Base-by-base conservation (phyloP, 1,284 basidiomycete genomes). In the Ceratobasidium sp. region DNA sequence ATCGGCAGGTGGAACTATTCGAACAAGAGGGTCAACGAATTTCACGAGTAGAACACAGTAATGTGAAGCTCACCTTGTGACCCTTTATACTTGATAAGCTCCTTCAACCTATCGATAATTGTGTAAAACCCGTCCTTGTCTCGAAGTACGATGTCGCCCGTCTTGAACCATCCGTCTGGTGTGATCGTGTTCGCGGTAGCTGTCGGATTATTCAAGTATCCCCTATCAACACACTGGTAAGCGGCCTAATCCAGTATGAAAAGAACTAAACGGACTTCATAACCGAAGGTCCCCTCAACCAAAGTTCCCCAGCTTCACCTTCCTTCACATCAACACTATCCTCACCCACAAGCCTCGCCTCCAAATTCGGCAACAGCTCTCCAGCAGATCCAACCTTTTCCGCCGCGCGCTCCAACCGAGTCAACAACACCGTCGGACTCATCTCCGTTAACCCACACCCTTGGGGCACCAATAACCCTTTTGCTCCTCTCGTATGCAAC, bases 31-130 rank as follows among this genome's bases (percentile, higher is more conserved):
- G 4, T 47, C 23, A 8, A 20, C 17, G n/a, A 42, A 33, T 8
- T 37, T 42, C 20, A 42, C 5, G 39, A 56, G 5, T 15, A 6
- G 10, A 67, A 11, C 13, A 13, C 20, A 11, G n/a, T 28, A 15
- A 11, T 17, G 20, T 51, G 49, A 37, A 65, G 80, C 83, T 60
- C 78, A 86, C 89, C 89, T 87, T 91, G 90, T 84, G 89, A 90
- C 20, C 89, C 89, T 87, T 90, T 92, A 83, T 95, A 95, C 82
- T 95, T 95, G 85, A 96, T 93, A 45, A 95, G 84, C 81, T 95
- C 94, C 80, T 95, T 95, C 79, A 89, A 87, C 56, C 92, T 83
- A 80, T 93, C 92, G 1, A 93, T 89, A 69, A 93, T 89, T 66
- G 85, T 87, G 79, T 88, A 90, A 79, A 84, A 90, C 0, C 93